Percentiles rank a stretch among this genome's conserved stretches.
Evolutionary conservation across 2,329 filamentous ascomycete species (phyloP).

Genomic region (Colletotrichum sp.): DNA sequence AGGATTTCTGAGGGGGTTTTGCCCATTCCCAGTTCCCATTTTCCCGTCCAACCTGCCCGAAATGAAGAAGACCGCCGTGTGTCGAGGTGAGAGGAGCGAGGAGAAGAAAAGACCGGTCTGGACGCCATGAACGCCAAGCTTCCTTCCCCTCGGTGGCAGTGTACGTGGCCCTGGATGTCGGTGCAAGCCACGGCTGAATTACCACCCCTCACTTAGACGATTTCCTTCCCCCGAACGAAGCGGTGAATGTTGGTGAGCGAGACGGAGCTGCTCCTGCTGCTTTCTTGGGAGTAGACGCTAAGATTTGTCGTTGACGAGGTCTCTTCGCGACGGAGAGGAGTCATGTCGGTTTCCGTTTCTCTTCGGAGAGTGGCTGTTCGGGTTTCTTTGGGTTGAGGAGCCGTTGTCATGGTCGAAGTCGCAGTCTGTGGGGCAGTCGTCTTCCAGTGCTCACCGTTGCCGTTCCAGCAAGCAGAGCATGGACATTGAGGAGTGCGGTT

Average conservation of each 20-base stretch:
- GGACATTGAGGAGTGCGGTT: slow-evolving; percentile 38
- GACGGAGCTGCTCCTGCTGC: slow-evolving; percentile 2
- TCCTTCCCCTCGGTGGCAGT: neutral
- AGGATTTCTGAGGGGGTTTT: neutral
- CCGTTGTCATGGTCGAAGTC: neutral
- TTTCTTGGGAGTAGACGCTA: slow-evolving; percentile 9
- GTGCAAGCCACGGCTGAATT: neutral
- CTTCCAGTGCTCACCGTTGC: slow-evolving; percentile 21
- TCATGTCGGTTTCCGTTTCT: slow-evolving; percentile 12
- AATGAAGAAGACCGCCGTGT: neutral
- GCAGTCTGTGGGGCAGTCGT: neutral
- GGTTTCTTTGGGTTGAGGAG: neutral
- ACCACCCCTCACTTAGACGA: slow-evolving; percentile 7
- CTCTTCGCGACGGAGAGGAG: slow-evolving; percentile 10
- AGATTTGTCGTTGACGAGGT: slow-evolving; percentile 4
- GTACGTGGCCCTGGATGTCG: neutral
- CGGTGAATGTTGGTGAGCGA: slow-evolving; percentile 9
- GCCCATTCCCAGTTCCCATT: neutral
- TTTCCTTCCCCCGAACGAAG: slow-evolving; percentile 8
- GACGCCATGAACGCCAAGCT: slow-evolving; percentile 7
- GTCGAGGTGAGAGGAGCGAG: neutral
- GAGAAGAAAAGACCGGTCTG: neutral
- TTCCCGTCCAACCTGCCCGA: neutral
- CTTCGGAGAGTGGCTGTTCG: neutral
- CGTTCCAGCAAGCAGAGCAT: slow-evolving; percentile 37